Percentiles rank a stretch among this genome's conserved stretches.
Conservation (phyloP, 108 stramenopile genomes). For the Schizochytrium sp. region DNA sequence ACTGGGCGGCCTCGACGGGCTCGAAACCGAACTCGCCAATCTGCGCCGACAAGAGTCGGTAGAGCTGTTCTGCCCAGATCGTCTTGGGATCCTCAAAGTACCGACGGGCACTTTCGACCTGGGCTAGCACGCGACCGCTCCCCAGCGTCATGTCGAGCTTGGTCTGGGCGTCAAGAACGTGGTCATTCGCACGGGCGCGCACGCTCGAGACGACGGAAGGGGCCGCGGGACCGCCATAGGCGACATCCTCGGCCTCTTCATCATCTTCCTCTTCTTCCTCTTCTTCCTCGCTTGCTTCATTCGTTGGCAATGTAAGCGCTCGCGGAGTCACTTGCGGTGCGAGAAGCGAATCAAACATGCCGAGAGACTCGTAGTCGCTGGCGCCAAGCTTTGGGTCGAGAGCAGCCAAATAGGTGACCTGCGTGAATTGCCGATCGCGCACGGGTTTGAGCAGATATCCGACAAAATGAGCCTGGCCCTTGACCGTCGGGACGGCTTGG, state of each 20-base stretch:
- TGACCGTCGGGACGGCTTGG: neutral
- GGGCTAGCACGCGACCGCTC: neutral
- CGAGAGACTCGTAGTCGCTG: neutral
- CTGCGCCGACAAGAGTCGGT: neutral
- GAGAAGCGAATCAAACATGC: neutral
- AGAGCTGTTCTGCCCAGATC: neutral
- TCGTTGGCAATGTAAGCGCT: neutral
- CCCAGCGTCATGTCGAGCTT: neutral
- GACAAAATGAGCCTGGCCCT: neutral
- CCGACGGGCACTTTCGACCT: neutral
- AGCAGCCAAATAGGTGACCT: neutral
- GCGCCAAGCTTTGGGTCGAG: neutral
- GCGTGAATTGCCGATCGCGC: neutral
- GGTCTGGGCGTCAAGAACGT: neutral
- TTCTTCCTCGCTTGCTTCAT: neutral
- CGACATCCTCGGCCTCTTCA: neutral
- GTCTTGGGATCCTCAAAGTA: constrained; percentile 7
- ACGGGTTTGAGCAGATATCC: neutral
- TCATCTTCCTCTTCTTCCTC: neutral
- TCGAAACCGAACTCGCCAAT: constrained; percentile 1
- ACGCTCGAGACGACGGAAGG: neutral
- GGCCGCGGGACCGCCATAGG: neutral
- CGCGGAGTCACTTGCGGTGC: neutral
- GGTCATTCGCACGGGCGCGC: neutral
- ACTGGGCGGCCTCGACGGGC: neutral